phyloP scores from a whole-genome alignment of 768 basidiomycete species.

The Suillus placidus region DNA sequence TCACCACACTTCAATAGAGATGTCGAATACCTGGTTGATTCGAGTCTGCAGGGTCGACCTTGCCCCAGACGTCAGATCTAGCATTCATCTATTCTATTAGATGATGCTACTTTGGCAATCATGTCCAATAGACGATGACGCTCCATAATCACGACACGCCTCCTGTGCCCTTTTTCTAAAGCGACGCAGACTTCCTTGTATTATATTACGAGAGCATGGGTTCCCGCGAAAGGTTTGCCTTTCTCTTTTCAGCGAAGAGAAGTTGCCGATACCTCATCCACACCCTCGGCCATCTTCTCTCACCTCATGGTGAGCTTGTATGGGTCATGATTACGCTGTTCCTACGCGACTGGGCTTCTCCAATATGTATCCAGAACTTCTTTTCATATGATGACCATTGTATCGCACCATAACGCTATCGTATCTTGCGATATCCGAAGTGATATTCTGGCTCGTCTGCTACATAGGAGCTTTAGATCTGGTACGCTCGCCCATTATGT shows the following conservation, averaged over 20 bases:
- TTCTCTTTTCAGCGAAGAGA: neutral
- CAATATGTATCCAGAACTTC: neutral
- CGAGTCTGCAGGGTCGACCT: neutral
- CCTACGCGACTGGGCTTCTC: constrained; percentile 6
- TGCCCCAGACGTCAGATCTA: neutral
- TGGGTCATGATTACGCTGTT: constrained; percentile 4
- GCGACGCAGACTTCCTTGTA: neutral
- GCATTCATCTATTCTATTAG: neutral
- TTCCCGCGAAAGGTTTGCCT: constrained; percentile 5
- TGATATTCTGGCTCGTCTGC: neutral
- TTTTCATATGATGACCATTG: neutral
- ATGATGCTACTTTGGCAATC: neutral
- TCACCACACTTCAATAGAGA: neutral
- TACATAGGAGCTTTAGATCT: constrained; percentile 2
- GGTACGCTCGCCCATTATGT: neutral
- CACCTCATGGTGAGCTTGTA: neutral
- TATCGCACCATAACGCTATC: neutral
- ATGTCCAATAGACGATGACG: neutral
- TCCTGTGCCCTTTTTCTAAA: neutral
- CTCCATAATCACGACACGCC: neutral
- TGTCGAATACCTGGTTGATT: neutral
- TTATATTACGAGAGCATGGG: neutral
- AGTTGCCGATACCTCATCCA: neutral
- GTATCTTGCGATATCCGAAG: neutral
- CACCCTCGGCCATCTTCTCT: neutral